Percentiles rank a stretch among this genome's conserved stretches.
phyloP scores from a whole-genome alignment of 768 basidiomycete species.

The Trametes elegans region DNA sequence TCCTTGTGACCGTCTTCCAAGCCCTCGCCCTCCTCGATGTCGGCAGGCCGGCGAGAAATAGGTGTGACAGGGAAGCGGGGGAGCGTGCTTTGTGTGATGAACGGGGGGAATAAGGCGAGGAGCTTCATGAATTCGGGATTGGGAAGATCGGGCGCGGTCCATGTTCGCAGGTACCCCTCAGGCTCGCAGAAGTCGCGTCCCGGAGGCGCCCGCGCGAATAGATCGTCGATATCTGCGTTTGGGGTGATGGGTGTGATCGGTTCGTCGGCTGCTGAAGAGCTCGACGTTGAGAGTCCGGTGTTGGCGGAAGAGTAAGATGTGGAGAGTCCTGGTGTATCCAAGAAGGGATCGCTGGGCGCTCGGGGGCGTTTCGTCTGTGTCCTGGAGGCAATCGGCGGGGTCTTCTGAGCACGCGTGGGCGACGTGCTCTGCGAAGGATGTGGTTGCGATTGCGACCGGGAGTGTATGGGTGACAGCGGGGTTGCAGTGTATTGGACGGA shows the following conservation, averaged over 20 bases:
- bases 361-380: slow-evolving; percentile 61
- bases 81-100: slow-evolving; percentile 65
- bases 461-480: slow-evolving; percentile 42
- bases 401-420: slow-evolving; percentile 31
- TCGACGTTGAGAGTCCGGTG: slow-evolving; percentile 31
- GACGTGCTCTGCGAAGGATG: slow-evolving; percentile 35
- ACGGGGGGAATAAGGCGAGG: slow-evolving; percentile 72
- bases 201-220: slow-evolving; percentile 30
- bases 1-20: slow-evolving; percentile 51
- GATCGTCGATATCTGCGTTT: slow-evolving; percentile 21
- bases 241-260: slow-evolving; percentile 38
- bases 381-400: slow-evolving; percentile 40
- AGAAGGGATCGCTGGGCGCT: slow-evolving; percentile 77
- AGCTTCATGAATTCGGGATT: slow-evolving; percentile 74
- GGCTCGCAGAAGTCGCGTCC: slow-evolving; percentile 31
- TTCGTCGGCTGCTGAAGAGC: slow-evolving; percentile 39
- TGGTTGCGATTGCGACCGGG: slow-evolving; percentile 57
- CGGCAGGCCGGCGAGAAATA: slow-evolving; percentile 39
- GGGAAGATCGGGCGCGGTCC: slow-evolving; percentile 77
- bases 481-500: slow-evolving; percentile 31
- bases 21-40: slow-evolving; percentile 71
- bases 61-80: slow-evolving; percentile 61
- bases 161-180: slow-evolving; percentile 65
- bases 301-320: slow-evolving; percentile 55
- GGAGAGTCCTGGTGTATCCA: slow-evolving; percentile 65